A percentile compares a stretch with the other conserved stretches of the same genome.
These are phyloP conservation scores for Grosmannia huntii DNA, from an alignment of 2,329 filamentous ascomycete species.

Conservation along the genomic window DNA sequence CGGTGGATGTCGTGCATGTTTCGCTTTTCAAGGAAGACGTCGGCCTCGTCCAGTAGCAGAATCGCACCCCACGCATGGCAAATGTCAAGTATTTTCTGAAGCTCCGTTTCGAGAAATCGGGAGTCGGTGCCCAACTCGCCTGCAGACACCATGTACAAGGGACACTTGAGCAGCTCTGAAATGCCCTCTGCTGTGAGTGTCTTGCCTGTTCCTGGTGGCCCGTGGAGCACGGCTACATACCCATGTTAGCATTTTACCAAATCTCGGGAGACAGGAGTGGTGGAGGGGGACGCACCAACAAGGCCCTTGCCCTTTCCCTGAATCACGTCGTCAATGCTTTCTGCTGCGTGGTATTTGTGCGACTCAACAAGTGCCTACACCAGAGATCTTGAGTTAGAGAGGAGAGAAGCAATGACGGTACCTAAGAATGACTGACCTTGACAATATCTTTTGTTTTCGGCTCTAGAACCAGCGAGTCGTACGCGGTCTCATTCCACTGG, in stretches of 20 bases:
- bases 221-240: constrained; percentile 54
- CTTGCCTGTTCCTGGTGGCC: constrained; percentile 43
- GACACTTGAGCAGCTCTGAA: constrained; percentile 30
- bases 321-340: constrained; percentile 73
- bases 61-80: constrained; percentile 37
- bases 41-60: constrained; percentile 38
- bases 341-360: constrained; percentile 68
- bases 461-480: constrained; percentile 65
- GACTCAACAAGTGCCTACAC: constrained; percentile 60
- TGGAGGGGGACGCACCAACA: constrained; percentile 35
- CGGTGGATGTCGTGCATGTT: constrained; percentile 30
- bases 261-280: background rate
- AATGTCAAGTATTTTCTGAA: constrained; percentile 33
- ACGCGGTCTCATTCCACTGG: constrained; percentile 72
- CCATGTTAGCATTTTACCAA: background rate
- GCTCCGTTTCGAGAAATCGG: constrained; percentile 29
- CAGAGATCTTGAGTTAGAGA: background rate
- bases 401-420: background rate
- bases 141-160: constrained; percentile 41
- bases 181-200: constrained; percentile 28
- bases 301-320: constrained; percentile 79
- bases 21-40: constrained; percentile 37
- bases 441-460: constrained; percentile 52
- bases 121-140: constrained; percentile 35
- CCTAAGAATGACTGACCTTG: constrained; percentile 28